Base-by-base conservation (phyloP, 768 basidiomycete species). In the Galerina sulciceps region DNA sequence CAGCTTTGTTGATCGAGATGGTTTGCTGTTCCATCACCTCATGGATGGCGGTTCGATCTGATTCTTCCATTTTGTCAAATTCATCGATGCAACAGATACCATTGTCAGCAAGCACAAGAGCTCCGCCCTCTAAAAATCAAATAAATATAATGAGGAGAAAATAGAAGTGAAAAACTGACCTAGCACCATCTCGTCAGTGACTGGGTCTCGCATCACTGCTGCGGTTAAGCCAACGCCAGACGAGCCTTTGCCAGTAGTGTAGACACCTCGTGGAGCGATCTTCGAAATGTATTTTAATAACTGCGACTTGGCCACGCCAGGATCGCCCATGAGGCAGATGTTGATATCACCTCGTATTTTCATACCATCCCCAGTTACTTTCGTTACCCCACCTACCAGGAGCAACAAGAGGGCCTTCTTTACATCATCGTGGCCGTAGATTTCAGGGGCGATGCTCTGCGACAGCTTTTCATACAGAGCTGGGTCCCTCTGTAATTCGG, bases 1-100 rank as follows among this genome's bases (percentile, higher is more conserved):
- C 97, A 4, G 97, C 97, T 75, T 99, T 99, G 42, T 97, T 97
- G 62, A 99, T 99, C 2, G 96, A 99, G 56, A 99, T 98, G 0
- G 97, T 99, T 76, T 99, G 97, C 73, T 99, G 97, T 76, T 99
- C 96, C 97, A 99, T 99, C 59, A 99, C 97, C 82, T 99, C 97
- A 77, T 99, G 97, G 61, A 99, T 99, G 13, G 97, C 94, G 2
- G 97, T 99, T 65, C 97, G 83, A 73, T 99, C 97, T 0, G 93
- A 74, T 76, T 99, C 97, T 65, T 99, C 97, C 97, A 99, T 99
- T 74, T 99, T 99, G 79, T 99, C 97, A 70, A 99, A 99, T 71
- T 99, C 97, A 65, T 99, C 97, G 62, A 99, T 99, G 74, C 96
- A 99, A 78, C 96, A 98, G 68, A 99, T 99, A 26, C 97, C 97